Base-by-base conservation (phyloP, 179 eudicot species). In the Heliamphora pulchella region DNA sequence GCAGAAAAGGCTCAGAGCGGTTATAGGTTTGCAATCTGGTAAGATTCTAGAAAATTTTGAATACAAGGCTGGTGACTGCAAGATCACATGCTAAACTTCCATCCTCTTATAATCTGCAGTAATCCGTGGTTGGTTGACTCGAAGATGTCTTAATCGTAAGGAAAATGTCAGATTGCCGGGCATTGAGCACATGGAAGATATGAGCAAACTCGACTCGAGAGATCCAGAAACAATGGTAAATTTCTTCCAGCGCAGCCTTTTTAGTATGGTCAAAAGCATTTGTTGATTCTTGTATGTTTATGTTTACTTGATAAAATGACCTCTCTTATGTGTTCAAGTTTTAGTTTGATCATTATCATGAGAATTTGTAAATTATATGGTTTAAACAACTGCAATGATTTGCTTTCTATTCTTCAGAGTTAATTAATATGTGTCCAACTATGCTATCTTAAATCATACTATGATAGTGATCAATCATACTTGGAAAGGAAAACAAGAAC, bases 1-100 rank as follows among this genome's bases (percentile, higher is more conserved):
- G 47, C 64, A 79, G 22, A 48, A 62, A 58, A 78, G 53, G 80
- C 71, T 76, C 63, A 72, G 43, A 39, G 83, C 88, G 10, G 73
- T 59, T 74, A 46, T 84, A 51, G 43, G 22, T 70, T 79, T 87
- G 79, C 89, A 87, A 81, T 81, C 87, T 81, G 87, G 89, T 87
- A 82, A 64, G 17, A 14, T 51, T 51, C 4, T 47, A 43, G n/a
- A 57, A 31, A 31, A 64, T 15, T 10, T 63, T 81, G 65, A 31
- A 53, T 14, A 57, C 15, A 54, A 74, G 78, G 6, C 1, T 22
- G 13, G 46, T 48, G 13, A 48, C 44, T 63, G 50, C 71, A 18
- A 31, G 55, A 15, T 62, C 63, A 10, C n/a, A 53, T 20, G 54
- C 67, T 71, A 5, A 65, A 53, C 9, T 79, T 59, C 1, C 8